phyloP scores from a whole-genome alignment of 805 yeast genomes.

The Saturnispora hagleri region DNA sequence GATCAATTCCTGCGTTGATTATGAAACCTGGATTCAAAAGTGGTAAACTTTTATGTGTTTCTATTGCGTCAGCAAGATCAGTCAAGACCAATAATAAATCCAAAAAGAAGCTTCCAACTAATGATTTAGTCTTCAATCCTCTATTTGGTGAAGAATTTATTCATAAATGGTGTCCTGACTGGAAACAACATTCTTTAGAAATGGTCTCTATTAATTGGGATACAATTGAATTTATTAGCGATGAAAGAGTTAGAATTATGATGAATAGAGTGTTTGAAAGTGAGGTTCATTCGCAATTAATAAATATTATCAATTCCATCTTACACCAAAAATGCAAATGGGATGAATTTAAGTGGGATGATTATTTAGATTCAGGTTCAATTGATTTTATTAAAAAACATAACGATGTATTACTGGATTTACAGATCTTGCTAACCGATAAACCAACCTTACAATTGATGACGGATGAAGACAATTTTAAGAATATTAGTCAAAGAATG shows the following conservation, averaged over 20 bases:
- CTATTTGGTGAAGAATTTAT: slow-evolving; percentile 26
- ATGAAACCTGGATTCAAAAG: slow-evolving; percentile 26
- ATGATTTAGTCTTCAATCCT: slow-evolving; percentile 18
- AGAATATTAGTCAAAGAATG: slow-evolving; percentile 35
- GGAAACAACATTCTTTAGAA: slow-evolving; percentile 15
- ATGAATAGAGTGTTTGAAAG: slow-evolving; percentile 4
- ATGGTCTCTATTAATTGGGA: slow-evolving; percentile 26
- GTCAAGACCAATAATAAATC: neutral
- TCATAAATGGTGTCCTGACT: slow-evolving; percentile 28
- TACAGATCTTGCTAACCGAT: slow-evolving; percentile 23
- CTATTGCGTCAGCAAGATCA: neutral
- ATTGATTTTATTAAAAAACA: slow-evolving; percentile 33
- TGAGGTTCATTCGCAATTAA: neutral
- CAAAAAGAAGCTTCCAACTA: slow-evolving; percentile 7
- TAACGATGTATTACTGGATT: slow-evolving; percentile 20
- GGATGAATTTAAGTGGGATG: slow-evolving; percentile 35
- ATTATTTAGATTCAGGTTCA: slow-evolving; percentile 28
- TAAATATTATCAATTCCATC: neutral
- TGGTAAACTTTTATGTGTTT: slow-evolving; percentile 5
- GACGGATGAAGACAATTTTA: slow-evolving; percentile 12
- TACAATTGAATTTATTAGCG: slow-evolving; percentile 36
- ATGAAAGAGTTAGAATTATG: slow-evolving; percentile 25
- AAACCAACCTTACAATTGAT: slow-evolving; percentile 13
- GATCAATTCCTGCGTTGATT: slow-evolving; percentile 44
- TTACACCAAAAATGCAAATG: slow-evolving; percentile 28